Conservation (phyloP, 768 basidiomycete species). For the Hericium alpestre region DNA sequence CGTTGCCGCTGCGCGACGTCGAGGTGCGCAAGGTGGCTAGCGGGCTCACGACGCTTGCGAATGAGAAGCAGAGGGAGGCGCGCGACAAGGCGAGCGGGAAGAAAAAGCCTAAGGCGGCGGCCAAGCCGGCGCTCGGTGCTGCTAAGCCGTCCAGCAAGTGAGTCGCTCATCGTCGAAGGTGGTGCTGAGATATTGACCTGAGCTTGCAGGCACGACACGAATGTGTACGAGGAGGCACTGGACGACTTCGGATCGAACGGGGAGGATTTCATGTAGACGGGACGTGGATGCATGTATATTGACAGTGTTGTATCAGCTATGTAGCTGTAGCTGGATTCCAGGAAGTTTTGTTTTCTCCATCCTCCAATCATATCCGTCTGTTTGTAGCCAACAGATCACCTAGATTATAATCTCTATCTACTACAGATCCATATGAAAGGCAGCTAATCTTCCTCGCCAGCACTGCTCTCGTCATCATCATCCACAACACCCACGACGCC, state of each 20-base stretch:
- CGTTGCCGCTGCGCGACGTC: constrained; percentile 72
- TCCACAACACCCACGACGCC: constrained; percentile 61
- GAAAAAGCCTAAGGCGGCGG: constrained; percentile 67
- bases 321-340: background rate
- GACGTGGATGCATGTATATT: constrained; percentile 48
- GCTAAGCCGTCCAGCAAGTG: constrained; percentile 59
- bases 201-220: constrained; percentile 58
- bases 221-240: constrained; percentile 75
- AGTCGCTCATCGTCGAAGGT: constrained; percentile 13
- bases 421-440: background rate
- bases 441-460: too few relatives aligned
- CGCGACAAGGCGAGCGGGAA: constrained; percentile 80
- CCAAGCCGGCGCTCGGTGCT: constrained; percentile 70
- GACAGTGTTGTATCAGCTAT: constrained; percentile 1
- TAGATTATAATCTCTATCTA: constrained; percentile 6
- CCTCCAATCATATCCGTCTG: background rate
- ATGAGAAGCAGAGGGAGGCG: constrained; percentile 90
- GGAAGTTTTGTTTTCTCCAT: background rate
- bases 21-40: constrained; percentile 87
- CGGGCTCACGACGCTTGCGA: constrained; percentile 75
- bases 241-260: constrained; percentile 73
- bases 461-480: constrained; percentile 34
- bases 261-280: constrained; percentile 84
- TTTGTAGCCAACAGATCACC: constrained; percentile 1
- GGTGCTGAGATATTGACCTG: constrained; percentile 3